Base-by-base conservation (phyloP, 768 basidiomycete species). In the Cystoderma amianthinum region DNA sequence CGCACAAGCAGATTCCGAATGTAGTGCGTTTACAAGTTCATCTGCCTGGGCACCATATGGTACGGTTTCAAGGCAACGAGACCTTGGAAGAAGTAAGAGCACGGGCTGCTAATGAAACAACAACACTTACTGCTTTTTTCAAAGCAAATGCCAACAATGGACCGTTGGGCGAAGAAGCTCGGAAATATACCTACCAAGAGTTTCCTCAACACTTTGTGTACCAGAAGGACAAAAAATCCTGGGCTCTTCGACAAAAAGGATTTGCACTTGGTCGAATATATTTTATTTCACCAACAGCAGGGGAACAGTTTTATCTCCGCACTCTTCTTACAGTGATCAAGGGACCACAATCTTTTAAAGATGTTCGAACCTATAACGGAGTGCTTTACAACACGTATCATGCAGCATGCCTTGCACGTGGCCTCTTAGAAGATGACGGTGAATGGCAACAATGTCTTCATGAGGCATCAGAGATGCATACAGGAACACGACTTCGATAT, bases 11-110 rank as follows among this genome's bases (percentile, higher is more conserved):
- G 40, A n/a, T 42, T 13, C 74, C 73, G 1, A 55, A 55, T 42
- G 63, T 78, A 20, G 48, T 61, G 11, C 53, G 61, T 0, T 57
- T 77, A 2, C 64, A 58, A 7, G 58, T 78, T 5, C 75, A 77
- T 47, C 55, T 72, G 10, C 45, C 54, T 2, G 52, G 56, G 13
- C 52, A 71, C 13, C 71, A 76, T 9, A 47, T 55, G 41, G 58
- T 76, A 0, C 36, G 45, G 1, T 74, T 62, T 37, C 44, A 65
- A 38, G 48, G 55, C 10, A 41, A 52, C 7, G 55, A 67, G 2
- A 51, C 57, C 24, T 42, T 52, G 3, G 44, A 60, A 4, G 34
- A 41, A 5, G 41, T 67, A 21, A 13, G 55, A 0, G 47, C 57
- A 2, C 42, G 46, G 0, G 32, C 20, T 19, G 36, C 47, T n/a